Evolutionary conservation across 257 asterid species (phyloP).

Genomic region (Jaltomata sinuosa): DNA sequence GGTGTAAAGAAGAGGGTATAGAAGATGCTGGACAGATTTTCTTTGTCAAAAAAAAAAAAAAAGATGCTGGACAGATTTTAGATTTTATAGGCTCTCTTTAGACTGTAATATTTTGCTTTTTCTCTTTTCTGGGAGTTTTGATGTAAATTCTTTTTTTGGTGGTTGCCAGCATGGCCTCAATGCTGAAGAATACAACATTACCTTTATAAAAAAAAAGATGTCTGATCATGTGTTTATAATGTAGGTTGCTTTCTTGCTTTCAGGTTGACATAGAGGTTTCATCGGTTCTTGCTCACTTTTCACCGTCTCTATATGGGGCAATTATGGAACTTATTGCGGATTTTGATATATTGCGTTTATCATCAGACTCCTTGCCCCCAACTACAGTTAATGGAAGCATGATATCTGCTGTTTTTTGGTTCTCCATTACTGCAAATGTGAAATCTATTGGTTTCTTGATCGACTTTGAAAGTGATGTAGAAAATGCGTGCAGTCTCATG

Average conservation of each 20-base stretch:
- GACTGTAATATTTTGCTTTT: no score
- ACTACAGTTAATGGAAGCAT: slow-evolving; percentile 16
- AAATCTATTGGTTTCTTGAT: slow-evolving; percentile 39
- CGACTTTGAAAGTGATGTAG: slow-evolving; percentile 60
- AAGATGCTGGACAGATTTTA: no score
- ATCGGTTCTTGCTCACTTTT: slow-evolving; percentile 55
- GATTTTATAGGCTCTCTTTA: no score
- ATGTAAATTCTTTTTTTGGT: no score
- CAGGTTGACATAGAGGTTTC: slow-evolving; percentile 64
- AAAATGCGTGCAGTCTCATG: slow-evolving; percentile 42
- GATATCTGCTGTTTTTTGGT: slow-evolving; percentile 26
- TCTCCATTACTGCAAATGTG: slow-evolving; percentile 45
- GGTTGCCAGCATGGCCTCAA: no score
- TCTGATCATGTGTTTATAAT: slow-evolving; percentile 1
- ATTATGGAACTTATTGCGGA: slow-evolving; percentile 39
- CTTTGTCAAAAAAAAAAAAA: no score
- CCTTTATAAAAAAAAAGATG: no score
- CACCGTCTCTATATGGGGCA: slow-evolving; percentile 45
- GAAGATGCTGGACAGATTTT: no score
- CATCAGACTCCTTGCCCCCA: slow-evolving; percentile 24
- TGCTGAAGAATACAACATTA: no score
- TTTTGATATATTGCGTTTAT: slow-evolving; percentile 28
- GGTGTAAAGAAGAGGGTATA: no score
- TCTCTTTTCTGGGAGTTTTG: no score
- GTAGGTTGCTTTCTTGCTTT: slow-evolving; percentile 15